Conservation (phyloP, 768 basidiomycete genomes). For the Pholiota conissans region DNA sequence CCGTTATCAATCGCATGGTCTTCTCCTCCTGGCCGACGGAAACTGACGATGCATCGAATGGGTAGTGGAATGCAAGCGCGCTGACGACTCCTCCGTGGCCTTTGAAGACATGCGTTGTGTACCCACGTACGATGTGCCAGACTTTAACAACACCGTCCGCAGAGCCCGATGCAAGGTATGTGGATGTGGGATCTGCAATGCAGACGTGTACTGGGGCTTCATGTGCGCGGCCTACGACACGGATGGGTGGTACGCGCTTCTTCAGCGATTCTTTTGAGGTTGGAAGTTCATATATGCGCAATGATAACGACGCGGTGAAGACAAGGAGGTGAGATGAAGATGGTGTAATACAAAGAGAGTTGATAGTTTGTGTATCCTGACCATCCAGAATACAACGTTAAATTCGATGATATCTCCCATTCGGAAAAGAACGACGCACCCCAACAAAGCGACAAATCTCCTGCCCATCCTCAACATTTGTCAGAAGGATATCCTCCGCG, state of each 20-base stretch:
- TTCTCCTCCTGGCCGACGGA: conserved; percentile 39
- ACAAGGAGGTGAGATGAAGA: conserved; percentile 73
- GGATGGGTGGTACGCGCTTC: conserved; percentile 65
- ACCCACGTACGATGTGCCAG: conserved; percentile 88
- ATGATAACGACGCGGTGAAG: conserved; percentile 78
- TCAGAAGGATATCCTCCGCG: conserved; percentile 81
- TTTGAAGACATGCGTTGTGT: conserved; percentile 91
- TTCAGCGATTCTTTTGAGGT: conserved; percentile 35
- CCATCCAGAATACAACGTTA: neutral
- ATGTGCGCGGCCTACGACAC: conserved; percentile 82
- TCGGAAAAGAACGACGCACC: conserved; percentile 47
- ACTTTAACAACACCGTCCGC: conserved; percentile 97
- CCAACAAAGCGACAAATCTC: conserved; percentile 82
- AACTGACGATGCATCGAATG: conserved; percentile 50
- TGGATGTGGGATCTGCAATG: conserved; percentile 79
- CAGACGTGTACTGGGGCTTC: conserved; percentile 94
- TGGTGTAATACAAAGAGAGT: conserved; percentile 79
- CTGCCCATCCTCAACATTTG: conserved; percentile 71
- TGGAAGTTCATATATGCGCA: conserved; percentile 85
- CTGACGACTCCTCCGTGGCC: conserved; percentile 98
- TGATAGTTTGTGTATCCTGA: conserved; percentile 85
- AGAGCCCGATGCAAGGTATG: conserved; percentile 92
- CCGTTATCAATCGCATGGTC: conserved; percentile 83
- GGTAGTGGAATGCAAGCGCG: conserved; percentile 84
- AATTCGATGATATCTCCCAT: conserved; percentile 5